Base-by-base conservation (phyloP, 805 yeast species). In the Pichia paraexigua region DNA sequence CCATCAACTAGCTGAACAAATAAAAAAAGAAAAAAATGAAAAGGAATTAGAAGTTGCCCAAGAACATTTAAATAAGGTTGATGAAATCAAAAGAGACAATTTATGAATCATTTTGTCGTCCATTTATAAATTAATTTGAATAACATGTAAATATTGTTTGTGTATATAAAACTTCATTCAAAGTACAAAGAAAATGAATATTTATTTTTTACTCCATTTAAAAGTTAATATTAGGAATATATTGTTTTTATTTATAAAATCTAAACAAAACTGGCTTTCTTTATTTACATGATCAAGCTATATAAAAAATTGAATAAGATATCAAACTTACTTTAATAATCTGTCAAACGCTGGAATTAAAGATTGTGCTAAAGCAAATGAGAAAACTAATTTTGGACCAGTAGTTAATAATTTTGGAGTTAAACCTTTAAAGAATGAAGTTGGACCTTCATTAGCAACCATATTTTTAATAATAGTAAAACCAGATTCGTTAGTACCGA, bases 331-430 rank as follows among this genome's bases (percentile, higher is more conserved):
- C 43, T 54, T 49, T 58, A 88, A 69, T 52, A 85, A 59, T 60
- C 81, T 81, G 70, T 94, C 99, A 63, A 91, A 90, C 54, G 95
- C 95, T 54, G 99, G 99, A 60, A 94, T 94, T 74, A 94, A 80
- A 41, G 96, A 79, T 75, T 92, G 99, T 43, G 99, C 99, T 69
- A 92, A 74, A 11, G 99, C 99, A 66, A 92, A 92, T n/a, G 96
- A 88, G 70, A 94, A 94, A 50, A 94, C 99, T 63, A 94, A 80
- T 75, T 94, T 94, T 51, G 99, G 99, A 60, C 99, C 99, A 37
- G 99, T 91, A 46, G 99, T 94, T 69, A 94, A 79, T 65, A 94
- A 79, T 72, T 94, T 94, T 55, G 99, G 99, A 54, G 95, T 87
- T 65, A 94, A 79, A 44, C 99, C 99, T 74, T 92, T 92, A 80